Evolutionary conservation across 2,329 filamentous ascomycete species (phyloP).

Genomic region (Fusarium tjaetaba): DNA sequence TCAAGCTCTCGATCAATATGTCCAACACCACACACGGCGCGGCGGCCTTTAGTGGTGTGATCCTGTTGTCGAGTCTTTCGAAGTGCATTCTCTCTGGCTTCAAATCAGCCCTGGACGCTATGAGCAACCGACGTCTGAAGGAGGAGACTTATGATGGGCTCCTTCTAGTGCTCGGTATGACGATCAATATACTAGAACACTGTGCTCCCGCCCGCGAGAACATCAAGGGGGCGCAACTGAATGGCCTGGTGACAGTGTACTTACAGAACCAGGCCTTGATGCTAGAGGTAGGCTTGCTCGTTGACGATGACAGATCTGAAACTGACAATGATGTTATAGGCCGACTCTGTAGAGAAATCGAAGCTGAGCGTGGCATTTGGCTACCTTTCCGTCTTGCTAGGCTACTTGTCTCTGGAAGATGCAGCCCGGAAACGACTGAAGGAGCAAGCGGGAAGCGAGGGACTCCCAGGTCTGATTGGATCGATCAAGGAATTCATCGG

Average conservation of each 20-base stretch:
- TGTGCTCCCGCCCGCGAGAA: conserved; percentile 68
- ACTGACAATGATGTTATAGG: conserved; percentile 53
- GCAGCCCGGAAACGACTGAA: conserved; percentile 57
- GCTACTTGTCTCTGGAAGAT: conserved; percentile 75
- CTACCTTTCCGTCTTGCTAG: conserved; percentile 85
- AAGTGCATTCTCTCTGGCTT: conserved; percentile 64
- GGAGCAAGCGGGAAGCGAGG: conserved; percentile 54
- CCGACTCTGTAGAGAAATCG: conserved; percentile 77
- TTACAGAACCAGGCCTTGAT: conserved; percentile 72
- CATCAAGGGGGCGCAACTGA: conserved; percentile 56
- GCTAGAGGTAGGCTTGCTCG: conserved; percentile 68
- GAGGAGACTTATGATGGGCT: conserved; percentile 72
- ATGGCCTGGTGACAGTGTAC: conserved; percentile 72
- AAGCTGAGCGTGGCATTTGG: conserved; percentile 85
- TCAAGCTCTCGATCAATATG: conserved; percentile 80
- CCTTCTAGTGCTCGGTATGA: conserved; percentile 79
- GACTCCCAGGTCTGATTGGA: conserved; percentile 57
- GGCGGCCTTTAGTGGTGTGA: conserved; percentile 71
- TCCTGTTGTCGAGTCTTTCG: conserved; percentile 61
- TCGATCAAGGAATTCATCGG: conserved; percentile 66
- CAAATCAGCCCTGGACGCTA: conserved; percentile 56
- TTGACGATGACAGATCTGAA: neutral
- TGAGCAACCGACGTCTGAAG: conserved; percentile 60
- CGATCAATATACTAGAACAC: conserved; percentile 90
- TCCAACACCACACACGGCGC: conserved; percentile 85